Conservation (phyloP, 169 alveolate genomes). For the Cystoisospora suis region DNA sequence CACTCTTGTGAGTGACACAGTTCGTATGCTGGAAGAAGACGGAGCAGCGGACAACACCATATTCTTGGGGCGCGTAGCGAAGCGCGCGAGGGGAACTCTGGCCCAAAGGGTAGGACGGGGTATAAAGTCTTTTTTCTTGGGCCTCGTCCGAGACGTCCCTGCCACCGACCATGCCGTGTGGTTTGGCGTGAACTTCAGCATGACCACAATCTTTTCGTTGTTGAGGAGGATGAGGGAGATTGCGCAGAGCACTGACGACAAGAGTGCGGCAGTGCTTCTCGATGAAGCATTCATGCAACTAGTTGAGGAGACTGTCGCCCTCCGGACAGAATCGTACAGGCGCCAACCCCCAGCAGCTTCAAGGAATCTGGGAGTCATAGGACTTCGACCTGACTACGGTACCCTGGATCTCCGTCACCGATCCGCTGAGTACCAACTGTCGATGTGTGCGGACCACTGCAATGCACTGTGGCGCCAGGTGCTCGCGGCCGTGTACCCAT, state of each 20-base stretch:
- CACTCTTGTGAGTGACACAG: conserved; percentile 50
- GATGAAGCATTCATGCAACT: conserved; percentile 55
- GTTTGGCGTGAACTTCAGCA: conserved; percentile 58
- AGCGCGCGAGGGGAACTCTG: neutral
- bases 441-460: conserved; percentile 63
- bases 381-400: conserved; percentile 63
- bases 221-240: conserved; percentile 39
- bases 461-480: conserved; percentile 47
- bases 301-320: conserved; percentile 31
- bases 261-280: neutral
- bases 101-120: conserved; percentile 38
- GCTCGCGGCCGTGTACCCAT: conserved; percentile 48
- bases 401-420: conserved; percentile 11
- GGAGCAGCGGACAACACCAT: conserved; percentile 35
- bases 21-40: neutral
- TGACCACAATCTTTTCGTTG: conserved; percentile 13
- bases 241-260: conserved; percentile 8
- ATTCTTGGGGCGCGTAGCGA: conserved; percentile 48
- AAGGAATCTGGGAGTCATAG: conserved; percentile 52
- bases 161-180: conserved; percentile 54
- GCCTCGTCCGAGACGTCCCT: conserved; percentile 45
- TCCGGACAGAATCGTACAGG: neutral
- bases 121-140: conserved; percentile 18
- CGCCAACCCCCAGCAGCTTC: conserved; percentile 49
- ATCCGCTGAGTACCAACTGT: conserved; percentile 41